Base-by-base conservation (phyloP, 345 rosid genomes). In the Toxicodendron radicans region DNA sequence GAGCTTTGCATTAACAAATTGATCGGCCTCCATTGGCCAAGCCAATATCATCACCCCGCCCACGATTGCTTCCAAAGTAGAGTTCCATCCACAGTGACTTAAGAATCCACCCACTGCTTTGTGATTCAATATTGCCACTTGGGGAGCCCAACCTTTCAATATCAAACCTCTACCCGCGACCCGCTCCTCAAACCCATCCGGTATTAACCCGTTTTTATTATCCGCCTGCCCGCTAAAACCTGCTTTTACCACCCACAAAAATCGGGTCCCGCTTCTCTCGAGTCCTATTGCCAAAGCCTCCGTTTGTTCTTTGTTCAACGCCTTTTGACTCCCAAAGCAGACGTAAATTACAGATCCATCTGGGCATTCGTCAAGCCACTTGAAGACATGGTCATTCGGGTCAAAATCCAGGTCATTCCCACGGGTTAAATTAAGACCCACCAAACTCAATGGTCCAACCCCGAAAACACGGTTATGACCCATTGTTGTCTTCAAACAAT, bases 1-100 rank as follows among this genome's bases (percentile, higher is more conserved):
- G 54, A 87, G 71, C 75, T 76, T 78, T 0, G 83, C 90, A 48
- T 90, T 84, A 16, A 88, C 76, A 64, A 64, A 87, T 73, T 89
- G 92, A 73, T 87, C 94, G 21, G 90, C 92, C 71, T 84, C 90
- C 97, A 92, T 90, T 1, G 97, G 97, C 93, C 93, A 88, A 4
- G 77, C 88, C 82, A 90, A 11, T 11, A 90, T 59, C 75, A 79
- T 38, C 27, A 78, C 84, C 10, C 94, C 92, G 2, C 83, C 80
- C 72, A 68, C 84, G n/a, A 90, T 38, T 14, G 79, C 92, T 79
- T 92, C 95, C 16, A 82, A 76, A 64, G 81, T 78, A 53, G 97
- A 91, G 84, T 91, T 89, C 97, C 97, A 91, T 8, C 96, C 90
- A 41, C 93, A 87, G 18, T 89, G 97, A 75, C 87, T 90, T 79